These are phyloP conservation scores for Mortierella sp. DNA, from an alignment of 371 early-diverging fungal species.

Conservation along the genomic window DNA sequence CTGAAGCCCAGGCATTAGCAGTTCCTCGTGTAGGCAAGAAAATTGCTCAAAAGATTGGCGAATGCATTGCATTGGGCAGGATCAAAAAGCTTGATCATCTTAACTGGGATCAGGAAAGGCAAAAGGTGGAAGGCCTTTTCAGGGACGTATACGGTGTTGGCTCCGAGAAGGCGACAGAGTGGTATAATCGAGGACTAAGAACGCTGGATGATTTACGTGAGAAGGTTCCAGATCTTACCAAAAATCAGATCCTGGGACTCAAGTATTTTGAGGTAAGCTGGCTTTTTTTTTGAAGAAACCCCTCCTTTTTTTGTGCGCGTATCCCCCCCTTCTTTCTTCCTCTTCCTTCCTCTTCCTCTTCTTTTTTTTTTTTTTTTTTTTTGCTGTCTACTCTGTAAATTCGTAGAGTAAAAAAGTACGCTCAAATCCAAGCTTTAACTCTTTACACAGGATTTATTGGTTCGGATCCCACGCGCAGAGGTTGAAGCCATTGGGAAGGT, in stretches of 20 bases:
- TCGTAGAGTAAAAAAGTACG: not conserved
- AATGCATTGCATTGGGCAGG: slow-evolving; percentile 39
- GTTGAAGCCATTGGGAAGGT: slow-evolving; percentile 34
- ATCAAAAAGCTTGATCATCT: slow-evolving; percentile 47
- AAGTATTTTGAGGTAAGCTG: slow-evolving; percentile 33
- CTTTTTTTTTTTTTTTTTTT: too few relatives aligned
- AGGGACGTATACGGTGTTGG: slow-evolving; percentile 42
- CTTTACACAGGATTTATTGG: slow-evolving; percentile 27
- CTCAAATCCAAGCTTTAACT: not conserved
- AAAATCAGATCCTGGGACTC: slow-evolving; percentile 41
- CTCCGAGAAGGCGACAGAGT: slow-evolving; percentile 36
- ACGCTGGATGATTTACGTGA: slow-evolving; percentile 42
- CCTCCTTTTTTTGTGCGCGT: too few relatives aligned
- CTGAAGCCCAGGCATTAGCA: slow-evolving; percentile 46
- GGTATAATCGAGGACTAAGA: slow-evolving; percentile 41
- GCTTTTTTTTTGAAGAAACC: not conserved
- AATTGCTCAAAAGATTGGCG: slow-evolving; percentile 51
- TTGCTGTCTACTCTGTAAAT: too few relatives aligned
- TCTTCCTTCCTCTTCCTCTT: too few relatives aligned
- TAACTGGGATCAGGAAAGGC: slow-evolving; percentile 37
- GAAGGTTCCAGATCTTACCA: slow-evolving; percentile 27
- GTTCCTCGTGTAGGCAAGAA: slow-evolving; percentile 44
- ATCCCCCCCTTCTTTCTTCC: too few relatives aligned
- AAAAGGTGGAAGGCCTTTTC: slow-evolving; percentile 34
- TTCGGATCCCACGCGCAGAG: slow-evolving; percentile 33